phyloP scores from a whole-genome alignment of 768 basidiomycete genomes.

The Hypholoma fasciculare region DNA sequence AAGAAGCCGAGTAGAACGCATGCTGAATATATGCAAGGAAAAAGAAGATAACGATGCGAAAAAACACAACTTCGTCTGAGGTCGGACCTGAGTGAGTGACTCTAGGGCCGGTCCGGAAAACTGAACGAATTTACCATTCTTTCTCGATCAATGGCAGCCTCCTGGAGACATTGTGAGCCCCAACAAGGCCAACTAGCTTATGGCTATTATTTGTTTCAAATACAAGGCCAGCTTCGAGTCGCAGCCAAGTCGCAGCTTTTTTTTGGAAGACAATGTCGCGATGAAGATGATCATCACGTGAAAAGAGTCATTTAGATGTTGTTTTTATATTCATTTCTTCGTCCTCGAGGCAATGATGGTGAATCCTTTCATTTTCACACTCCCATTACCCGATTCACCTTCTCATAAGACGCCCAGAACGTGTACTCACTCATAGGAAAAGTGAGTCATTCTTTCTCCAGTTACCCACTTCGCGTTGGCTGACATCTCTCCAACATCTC shows the following conservation, averaged over 20 bases:
- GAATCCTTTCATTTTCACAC: slow-evolving; percentile 6
- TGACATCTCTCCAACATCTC: no score
- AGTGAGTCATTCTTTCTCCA: background rate
- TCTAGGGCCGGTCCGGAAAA: background rate
- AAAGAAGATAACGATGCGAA: no score
- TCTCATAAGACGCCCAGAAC: background rate
- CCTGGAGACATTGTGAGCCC: no score
- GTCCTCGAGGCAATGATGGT: slow-evolving; percentile 16
- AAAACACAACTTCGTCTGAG: background rate
- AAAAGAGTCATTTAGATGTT: background rate
- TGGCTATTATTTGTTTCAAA: background rate
- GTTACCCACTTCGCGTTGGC: no score
- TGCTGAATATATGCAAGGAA: no score
- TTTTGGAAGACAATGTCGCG: background rate
- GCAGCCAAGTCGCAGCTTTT: background rate
- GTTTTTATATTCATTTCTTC: slow-evolving; percentile 7
- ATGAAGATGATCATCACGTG: background rate
- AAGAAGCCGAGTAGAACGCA: no score
- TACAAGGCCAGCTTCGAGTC: background rate
- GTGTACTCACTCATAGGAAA: background rate
- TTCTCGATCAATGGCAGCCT: no score
- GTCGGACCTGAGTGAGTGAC: background rate
- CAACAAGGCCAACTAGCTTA: background rate
- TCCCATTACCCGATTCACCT: background rate
- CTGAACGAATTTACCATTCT: no score